phyloP scores from a whole-genome alignment of 805 yeast genomes.

The Pachysolen tannophilus region DNA sequence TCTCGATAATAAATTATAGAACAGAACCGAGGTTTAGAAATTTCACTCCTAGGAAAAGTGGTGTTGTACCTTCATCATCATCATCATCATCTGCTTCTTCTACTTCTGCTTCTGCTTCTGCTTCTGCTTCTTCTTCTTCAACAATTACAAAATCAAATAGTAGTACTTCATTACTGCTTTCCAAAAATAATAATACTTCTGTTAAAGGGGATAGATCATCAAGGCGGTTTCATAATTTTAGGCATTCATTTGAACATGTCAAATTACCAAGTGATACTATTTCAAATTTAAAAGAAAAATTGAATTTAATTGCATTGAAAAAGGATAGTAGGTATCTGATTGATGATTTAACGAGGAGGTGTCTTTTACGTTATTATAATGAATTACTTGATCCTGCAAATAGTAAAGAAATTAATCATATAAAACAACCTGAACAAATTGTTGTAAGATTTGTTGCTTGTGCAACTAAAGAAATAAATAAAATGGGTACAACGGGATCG shows the following conservation, averaged over 20 bases:
- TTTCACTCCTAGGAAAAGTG: slow-evolving; percentile 11
- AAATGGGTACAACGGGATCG: slow-evolving; percentile 20
- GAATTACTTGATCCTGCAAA: slow-evolving; percentile 40
- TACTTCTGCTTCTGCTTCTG: slow-evolving; percentile 4
- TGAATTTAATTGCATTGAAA: slow-evolving; percentile 40
- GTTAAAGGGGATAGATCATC: slow-evolving; percentile 17
- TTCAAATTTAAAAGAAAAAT: slow-evolving; percentile 28
- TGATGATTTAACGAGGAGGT: slow-evolving; percentile 46
- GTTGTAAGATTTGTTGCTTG: slow-evolving; percentile 44
- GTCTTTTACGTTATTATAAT: slow-evolving; percentile 55
- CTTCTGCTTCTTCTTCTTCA: slow-evolving; percentile 11
- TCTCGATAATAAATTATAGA: slow-evolving; percentile 49
- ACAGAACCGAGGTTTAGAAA: slow-evolving; percentile 56
- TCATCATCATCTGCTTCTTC: slow-evolving; percentile 1
- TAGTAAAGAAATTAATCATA: slow-evolving; percentile 22
- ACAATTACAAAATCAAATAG: slow-evolving; percentile 2
- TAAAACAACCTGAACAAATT: slow-evolving; percentile 34
- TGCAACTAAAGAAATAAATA: slow-evolving; percentile 44
- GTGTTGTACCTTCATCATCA: slow-evolving; percentile 4
- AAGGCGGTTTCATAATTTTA: slow-evolving; percentile 23
- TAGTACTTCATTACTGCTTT: too few relatives aligned
- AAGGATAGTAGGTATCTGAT: slow-evolving; percentile 19
- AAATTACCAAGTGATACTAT: slow-evolving; percentile 27
- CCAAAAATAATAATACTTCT: too few relatives aligned
- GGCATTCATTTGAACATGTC: slow-evolving; percentile 24